These are phyloP conservation scores for Ophiostoma sp. DNA, from an alignment of 2,329 filamentous ascomycete genomes.

Conservation along the genomic window DNA sequence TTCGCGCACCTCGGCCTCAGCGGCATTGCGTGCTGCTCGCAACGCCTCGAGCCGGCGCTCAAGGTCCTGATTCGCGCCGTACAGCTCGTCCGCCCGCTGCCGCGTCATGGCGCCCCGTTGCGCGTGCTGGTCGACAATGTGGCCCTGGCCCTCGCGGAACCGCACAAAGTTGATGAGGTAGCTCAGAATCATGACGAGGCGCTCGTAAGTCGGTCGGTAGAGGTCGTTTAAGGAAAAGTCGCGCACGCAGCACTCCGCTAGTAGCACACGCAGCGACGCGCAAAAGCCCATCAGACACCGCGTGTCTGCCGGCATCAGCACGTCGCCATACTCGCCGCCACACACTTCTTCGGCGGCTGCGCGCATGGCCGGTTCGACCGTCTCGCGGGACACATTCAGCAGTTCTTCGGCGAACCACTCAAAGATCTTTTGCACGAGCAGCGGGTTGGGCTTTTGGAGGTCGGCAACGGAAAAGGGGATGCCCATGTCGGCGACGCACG, in stretches of 20 bases:
- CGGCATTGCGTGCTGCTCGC: slow-evolving; percentile 73
- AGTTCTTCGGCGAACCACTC: slow-evolving; percentile 96
- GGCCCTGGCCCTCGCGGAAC: slow-evolving; percentile 90
- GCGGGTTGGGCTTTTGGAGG: slow-evolving; percentile 88
- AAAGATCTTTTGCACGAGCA: slow-evolving; percentile 95
- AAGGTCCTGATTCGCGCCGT: slow-evolving; percentile 83
- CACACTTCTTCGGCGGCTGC: slow-evolving; percentile 86
- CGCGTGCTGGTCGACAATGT: slow-evolving; percentile 88
- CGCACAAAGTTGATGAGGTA: slow-evolving; percentile 99
- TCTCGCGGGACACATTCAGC: slow-evolving; percentile 89
- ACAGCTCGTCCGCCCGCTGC: slow-evolving; percentile 80
- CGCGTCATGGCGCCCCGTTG: slow-evolving; percentile 88
- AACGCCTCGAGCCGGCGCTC: slow-evolving; percentile 78
- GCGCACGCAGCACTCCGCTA: slow-evolving; percentile 84
- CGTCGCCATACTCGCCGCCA: slow-evolving; percentile 75
- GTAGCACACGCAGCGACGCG: slow-evolving; percentile 73
- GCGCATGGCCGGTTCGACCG: slow-evolving; percentile 92
- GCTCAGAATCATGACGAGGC: slow-evolving; percentile 91
- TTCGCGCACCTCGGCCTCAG: slow-evolving; percentile 78
- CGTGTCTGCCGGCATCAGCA: slow-evolving; percentile 77
- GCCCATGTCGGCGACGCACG: slow-evolving; percentile 95
- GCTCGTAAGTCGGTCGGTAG: slow-evolving; percentile 84
- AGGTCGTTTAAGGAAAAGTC: slow-evolving; percentile 94
- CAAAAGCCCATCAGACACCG: slow-evolving; percentile 97
- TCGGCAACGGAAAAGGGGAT: slow-evolving; percentile 85